Percentiles rank a stretch among this genome's conserved stretches.
Evolutionary conservation across 129 eudicot genomes (phyloP).

Genomic region (Lonicera japonica): DNA sequence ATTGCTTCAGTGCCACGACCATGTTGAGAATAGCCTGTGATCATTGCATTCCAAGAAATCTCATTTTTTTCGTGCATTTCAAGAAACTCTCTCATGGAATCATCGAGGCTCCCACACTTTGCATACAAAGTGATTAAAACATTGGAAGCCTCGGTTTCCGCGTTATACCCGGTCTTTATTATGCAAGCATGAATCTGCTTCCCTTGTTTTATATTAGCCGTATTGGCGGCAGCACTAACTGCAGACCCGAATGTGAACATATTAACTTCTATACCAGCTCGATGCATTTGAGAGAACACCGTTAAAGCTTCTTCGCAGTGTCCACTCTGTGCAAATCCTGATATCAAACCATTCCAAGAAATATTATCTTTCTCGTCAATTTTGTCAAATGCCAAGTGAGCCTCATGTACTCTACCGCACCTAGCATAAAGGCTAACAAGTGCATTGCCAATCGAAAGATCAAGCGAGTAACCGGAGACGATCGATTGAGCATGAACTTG

Average conservation of each 20-base stretch:
- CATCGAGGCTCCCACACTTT: constrained; percentile 78
- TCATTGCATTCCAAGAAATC: constrained; percentile 96
- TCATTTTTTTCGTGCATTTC: constrained; percentile 63
- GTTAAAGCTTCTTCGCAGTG: constrained; percentile 63
- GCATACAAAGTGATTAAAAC: constrained; percentile 76
- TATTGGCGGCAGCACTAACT: constrained; percentile 89
- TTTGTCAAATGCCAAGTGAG: constrained; percentile 62
- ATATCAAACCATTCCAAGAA: constrained; percentile 88
- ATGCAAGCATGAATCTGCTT: constrained; percentile 71
- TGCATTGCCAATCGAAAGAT: constrained; percentile 84
- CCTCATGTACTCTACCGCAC: constrained; percentile 72
- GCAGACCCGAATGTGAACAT: constrained; percentile 79
- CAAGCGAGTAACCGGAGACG: constrained; percentile 58
- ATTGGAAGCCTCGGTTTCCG: constrained; percentile 83
- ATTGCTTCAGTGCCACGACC: constrained; percentile 77
- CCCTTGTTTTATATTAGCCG: constrained; percentile 69
- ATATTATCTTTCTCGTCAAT: constrained; percentile 54
- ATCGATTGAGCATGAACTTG: constrained; percentile 79
- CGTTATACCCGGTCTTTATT: constrained; percentile 54
- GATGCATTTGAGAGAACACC: constrained; percentile 65
- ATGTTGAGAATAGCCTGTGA: constrained; percentile 94
- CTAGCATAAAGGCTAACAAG: constrained; percentile 81
- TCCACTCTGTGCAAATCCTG: constrained; percentile 89
- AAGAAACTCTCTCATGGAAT: constrained; percentile 59
- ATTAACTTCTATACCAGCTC: constrained; percentile 53